phyloP scores from a whole-genome alignment of 306 rosid species.

The Sphenostylis stenocarpa region DNA sequence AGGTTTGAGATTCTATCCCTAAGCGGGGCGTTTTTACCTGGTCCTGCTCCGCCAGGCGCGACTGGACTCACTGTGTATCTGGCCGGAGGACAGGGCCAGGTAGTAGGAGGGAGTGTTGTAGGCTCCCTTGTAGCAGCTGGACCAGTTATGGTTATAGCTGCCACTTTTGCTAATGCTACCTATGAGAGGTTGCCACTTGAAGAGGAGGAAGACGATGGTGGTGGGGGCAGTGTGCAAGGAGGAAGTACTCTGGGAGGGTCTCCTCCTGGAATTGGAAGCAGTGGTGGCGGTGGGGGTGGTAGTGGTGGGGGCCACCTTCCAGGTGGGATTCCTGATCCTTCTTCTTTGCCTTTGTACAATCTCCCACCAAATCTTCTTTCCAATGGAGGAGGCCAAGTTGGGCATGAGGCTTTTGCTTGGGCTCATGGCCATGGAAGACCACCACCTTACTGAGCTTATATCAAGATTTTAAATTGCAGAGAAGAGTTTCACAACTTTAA shows the following conservation, averaged over 20 bases:
- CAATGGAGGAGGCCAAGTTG: slow-evolving; percentile 72
- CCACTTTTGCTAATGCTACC: slow-evolving; percentile 89
- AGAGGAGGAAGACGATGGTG: slow-evolving; percentile 59
- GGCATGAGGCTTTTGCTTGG: slow-evolving; percentile 76
- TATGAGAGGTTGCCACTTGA: slow-evolving; percentile 90
- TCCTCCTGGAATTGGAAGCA: slow-evolving; percentile 51
- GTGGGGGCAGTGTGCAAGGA: slow-evolving; percentile 34
- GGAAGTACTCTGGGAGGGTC: slow-evolving; percentile 41
- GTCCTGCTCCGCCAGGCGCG: slow-evolving; percentile 81
- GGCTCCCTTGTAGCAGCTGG: slow-evolving; percentile 88
- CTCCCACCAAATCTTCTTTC: slow-evolving; percentile 64
- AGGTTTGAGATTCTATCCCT: slow-evolving; percentile 82
- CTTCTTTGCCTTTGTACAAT: slow-evolving; percentile 62
- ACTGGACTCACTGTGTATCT: slow-evolving; percentile 84
- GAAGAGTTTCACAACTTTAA: neutral
- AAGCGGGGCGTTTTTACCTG: slow-evolving; percentile 81
- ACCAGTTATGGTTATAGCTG: slow-evolving; percentile 88
- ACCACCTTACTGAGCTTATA: slow-evolving; percentile 46
- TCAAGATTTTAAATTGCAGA: neutral
- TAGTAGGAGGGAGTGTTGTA: slow-evolving; percentile 88
- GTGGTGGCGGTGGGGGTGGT: slow-evolving; percentile 17
- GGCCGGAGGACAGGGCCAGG: slow-evolving; percentile 86
- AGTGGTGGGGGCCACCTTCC: slow-evolving; percentile 33
- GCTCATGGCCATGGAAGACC: slow-evolving; percentile 71
- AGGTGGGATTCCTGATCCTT: slow-evolving; percentile 62